Evolutionary conservation across 2,329 filamentous ascomycete genomes (phyloP).

Genomic region (Beauveria pseudobassiana): DNA sequence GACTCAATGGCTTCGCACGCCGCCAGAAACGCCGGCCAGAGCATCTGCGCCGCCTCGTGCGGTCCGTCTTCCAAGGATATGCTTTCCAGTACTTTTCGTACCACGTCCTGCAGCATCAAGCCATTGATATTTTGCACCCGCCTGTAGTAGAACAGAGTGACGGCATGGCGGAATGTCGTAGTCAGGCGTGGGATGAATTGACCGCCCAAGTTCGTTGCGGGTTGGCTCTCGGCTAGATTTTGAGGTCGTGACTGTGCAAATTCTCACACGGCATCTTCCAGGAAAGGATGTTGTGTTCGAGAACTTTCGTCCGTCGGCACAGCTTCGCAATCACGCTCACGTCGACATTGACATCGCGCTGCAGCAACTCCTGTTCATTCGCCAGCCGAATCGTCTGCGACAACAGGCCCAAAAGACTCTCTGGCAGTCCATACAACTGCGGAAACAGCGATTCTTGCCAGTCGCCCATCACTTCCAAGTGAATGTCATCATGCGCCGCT

Average conservation of each 20-base stretch:
- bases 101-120: slow-evolving; percentile 2
- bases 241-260: background rate
- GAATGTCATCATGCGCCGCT: background rate
- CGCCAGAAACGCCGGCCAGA: background rate
- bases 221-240: no score
- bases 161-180: background rate
- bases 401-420: background rate
- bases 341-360: background rate
- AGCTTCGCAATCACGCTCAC: background rate
- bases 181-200: background rate
- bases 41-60: background rate
- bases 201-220: background rate
- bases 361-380: slow-evolving; percentile 8
- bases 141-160: slow-evolving; percentile 4
- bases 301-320: background rate
- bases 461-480: slow-evolving; percentile 1
- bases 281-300: background rate
- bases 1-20: background rate
- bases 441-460: slow-evolving; percentile 1
- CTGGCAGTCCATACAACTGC: slow-evolving; percentile 1
- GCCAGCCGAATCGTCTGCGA: slow-evolving; percentile 5
- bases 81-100: background rate
- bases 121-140: slow-evolving; percentile 6
- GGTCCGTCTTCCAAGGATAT: background rate
- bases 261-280: background rate